These are phyloP conservation scores for Ogataea paradorogensis DNA, from an alignment of 805 yeast species.

Conservation along the genomic window DNA sequence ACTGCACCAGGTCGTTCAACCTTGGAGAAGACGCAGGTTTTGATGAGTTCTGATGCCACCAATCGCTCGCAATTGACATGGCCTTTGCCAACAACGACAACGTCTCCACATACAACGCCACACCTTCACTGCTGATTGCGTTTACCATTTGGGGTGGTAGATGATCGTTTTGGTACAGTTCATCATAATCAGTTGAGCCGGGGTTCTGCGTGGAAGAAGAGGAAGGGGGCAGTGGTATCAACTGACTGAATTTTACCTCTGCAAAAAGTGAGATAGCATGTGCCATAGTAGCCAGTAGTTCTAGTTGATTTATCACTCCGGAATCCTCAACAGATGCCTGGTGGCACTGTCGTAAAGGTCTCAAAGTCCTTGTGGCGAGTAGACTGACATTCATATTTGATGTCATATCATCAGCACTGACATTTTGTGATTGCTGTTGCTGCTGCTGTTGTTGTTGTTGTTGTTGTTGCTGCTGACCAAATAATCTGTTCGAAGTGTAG, in stretches of 20 bases:
- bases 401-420: conserved; percentile 16
- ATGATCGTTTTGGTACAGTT: conserved; percentile 36
- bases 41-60: conserved; percentile 69
- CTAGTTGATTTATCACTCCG: conserved; percentile 49
- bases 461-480: conserved; percentile 46
- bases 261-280: conserved; percentile 88
- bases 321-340: conserved; percentile 30
- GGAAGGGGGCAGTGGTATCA: conserved; percentile 71
- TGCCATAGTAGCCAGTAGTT: conserved; percentile 81
- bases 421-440: conserved; percentile 8
- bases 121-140: conserved; percentile 78
- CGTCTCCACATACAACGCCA: conserved; percentile 79
- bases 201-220: conserved; percentile 20
- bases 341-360: conserved; percentile 25
- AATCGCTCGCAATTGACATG: conserved; percentile 78
- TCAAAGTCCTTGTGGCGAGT: conserved; percentile 21
- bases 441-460: conserved; percentile 14
- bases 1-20: conserved; percentile 75
- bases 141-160: conserved; percentile 58
- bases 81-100: conserved; percentile 80
- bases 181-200: conserved; percentile 20
- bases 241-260: conserved; percentile 83
- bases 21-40: conserved; percentile 37
- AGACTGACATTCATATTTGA: conserved; percentile 17
- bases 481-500: conserved; percentile 81